A percentile compares a stretch with the other conserved stretches of the same genome.
These are phyloP conservation scores for Pseudogymnoascus sp. DNA, from an alignment of 2,329 filamentous ascomycete species.

Conservation along the genomic window DNA sequence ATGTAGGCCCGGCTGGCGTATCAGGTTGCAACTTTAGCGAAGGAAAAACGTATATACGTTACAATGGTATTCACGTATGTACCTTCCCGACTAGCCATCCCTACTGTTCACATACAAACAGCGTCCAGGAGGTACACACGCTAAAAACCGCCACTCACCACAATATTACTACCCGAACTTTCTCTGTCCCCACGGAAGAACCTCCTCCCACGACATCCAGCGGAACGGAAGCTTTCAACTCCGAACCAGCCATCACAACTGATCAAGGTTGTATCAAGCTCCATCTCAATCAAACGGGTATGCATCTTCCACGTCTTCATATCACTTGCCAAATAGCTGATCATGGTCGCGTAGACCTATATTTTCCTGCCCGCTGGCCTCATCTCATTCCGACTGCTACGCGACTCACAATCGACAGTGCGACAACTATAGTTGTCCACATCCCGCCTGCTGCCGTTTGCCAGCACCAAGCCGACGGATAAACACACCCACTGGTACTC, in stretches of 20 bases:
- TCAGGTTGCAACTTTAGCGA: neutral
- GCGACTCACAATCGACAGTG: neutral
- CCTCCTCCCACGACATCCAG: slow-evolving; percentile 3
- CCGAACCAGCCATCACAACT: slow-evolving; percentile 5
- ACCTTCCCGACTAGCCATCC: neutral
- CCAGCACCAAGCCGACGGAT: neutral
- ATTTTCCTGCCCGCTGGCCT: neutral
- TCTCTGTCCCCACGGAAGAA: slow-evolving; percentile 7
- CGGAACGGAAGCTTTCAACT: slow-evolving; percentile 8
- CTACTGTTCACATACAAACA: neutral
- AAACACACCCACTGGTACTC: neutral
- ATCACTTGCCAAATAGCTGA: neutral
- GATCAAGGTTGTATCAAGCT: neutral
- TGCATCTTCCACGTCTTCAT: neutral
- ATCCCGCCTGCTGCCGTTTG: neutral
- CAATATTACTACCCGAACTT: slow-evolving; percentile 2
- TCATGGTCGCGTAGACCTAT: slow-evolving; percentile 5
- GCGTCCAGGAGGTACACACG: neutral
- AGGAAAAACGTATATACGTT: neutral
- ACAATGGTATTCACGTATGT: neutral
- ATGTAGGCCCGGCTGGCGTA: neutral
- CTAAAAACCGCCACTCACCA: neutral
- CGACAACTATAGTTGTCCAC: slow-evolving; percentile 1
- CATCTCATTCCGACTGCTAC: neutral
- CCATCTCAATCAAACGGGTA: neutral